Conservation (phyloP, 2,329 filamentous ascomycete species). For the Cladosporium sp. region DNA sequence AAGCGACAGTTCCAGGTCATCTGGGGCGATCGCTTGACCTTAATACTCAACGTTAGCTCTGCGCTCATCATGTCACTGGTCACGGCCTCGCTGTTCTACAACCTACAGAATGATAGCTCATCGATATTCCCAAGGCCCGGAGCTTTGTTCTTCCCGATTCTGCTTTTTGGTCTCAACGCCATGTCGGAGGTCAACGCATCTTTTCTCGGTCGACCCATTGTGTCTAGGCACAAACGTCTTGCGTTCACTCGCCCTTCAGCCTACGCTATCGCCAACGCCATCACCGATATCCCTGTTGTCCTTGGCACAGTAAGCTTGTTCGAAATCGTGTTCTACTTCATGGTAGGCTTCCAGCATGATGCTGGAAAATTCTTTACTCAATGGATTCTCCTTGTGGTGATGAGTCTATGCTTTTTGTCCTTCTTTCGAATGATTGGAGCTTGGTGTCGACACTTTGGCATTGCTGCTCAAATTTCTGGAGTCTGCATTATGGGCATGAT, state of each 20-base stretch:
- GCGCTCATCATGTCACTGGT: slow-evolving; percentile 63
- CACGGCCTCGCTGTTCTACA: slow-evolving; percentile 67
- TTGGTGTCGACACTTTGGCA: slow-evolving; percentile 32
- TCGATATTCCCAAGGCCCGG: slow-evolving; percentile 67
- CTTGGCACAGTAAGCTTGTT: slow-evolving; percentile 61
- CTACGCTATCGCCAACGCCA: slow-evolving; percentile 55
- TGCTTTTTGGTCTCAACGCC: slow-evolving; percentile 62
- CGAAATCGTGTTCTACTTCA: slow-evolving; percentile 62
- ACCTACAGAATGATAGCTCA: slow-evolving; percentile 56
- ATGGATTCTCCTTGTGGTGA: slow-evolving; percentile 54
- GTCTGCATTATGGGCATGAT: slow-evolving; percentile 27
- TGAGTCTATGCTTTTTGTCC: slow-evolving; percentile 47
- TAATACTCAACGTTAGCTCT: slow-evolving; percentile 62
- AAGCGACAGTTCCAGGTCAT: slow-evolving; percentile 65
- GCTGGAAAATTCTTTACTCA: slow-evolving; percentile 63
- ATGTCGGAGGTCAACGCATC: slow-evolving; percentile 66
- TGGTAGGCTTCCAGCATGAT: slow-evolving; percentile 56
- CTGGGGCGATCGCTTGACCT: slow-evolving; percentile 64
- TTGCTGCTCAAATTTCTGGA: slow-evolving; percentile 34
- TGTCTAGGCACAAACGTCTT: slow-evolving; percentile 47
- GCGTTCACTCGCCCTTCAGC: slow-evolving; percentile 48
- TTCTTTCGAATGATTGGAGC: slow-evolving; percentile 46
- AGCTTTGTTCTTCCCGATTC: slow-evolving; percentile 63
- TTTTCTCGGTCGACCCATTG: slow-evolving; percentile 51
- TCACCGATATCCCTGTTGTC: slow-evolving; percentile 55